Evolutionary conservation across 129 eudicot species (phyloP), one percentile per base, ranked within the genome.

Genomic region (Flaveria bidentis): DNA sequence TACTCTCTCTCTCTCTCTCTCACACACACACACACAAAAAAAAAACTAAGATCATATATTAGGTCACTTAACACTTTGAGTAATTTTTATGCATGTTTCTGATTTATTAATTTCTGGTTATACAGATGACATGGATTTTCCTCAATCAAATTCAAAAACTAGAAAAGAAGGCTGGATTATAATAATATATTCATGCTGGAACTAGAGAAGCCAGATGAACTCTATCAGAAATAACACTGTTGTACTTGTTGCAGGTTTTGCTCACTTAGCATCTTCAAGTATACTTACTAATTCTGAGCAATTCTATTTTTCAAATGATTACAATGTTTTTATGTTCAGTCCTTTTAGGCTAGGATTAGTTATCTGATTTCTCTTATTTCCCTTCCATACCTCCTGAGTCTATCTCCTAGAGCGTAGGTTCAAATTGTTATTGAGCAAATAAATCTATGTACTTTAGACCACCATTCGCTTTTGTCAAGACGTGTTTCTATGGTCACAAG

Each of bases 101-200:
- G 26, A 73, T 80, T 58, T 36, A 5, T 33, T 15, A 9, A 67
- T 65, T 47, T 39, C 13, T 61, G 57, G 61, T 16, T 63, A 14
- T 56, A 79, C 96, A 93, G 98, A 86, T 93, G 94, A 93, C 98
- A 33, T 90, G 93, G 98, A 93, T 90, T 39, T 93, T 88, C 91
- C 90, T 93, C 39, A 90, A 88, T 82, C 98, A 93, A 82, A 88
- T 93, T 66, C 96, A 90, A 85, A 93, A 90, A 58, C 67, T 90
- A 16, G 87, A 93, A 87, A 88, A 86, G 81, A 73, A 86, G 3
- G 81, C 66, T 11, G 98, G 98, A 23, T 73, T 90, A 80, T 93
- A 84, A 69, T 77, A 28, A 69, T 55, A 44, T 74, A 61, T n/a
- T 61, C 47, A 26, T 16, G 68, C 57, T 11, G 77, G 57, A 74